Evolutionary conservation across 441 rosid genomes (phyloP), one percentile per base, ranked within the genome.

Genomic region (Codiaeum variegatum): DNA sequence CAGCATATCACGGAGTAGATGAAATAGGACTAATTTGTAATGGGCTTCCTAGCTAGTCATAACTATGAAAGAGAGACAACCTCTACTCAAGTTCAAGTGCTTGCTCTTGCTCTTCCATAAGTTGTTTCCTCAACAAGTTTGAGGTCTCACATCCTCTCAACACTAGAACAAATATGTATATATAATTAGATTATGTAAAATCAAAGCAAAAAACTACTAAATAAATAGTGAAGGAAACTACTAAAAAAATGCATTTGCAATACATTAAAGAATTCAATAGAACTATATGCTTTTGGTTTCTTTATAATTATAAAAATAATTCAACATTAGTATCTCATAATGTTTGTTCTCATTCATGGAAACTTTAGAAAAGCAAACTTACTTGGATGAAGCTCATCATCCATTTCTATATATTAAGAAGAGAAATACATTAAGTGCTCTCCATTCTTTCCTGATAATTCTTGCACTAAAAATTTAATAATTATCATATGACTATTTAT

Each of bases 301-400:
- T 24, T 54, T 68, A 10, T 8, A 21, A 26, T 24, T 54, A 21
- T 67, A 24, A 34, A 34, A 55, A 52, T 31, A 16, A 29, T 28
- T 64, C 59, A 40, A 42, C 5, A 21, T 11, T 21, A 29, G 52
- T 31, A 5, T n/a, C n/a, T 7, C 24, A 54, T 15, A 59, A 59
- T 15, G 15, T 56, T 56, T n/a, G 7, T 4, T 46, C 52, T 49
- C 9, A 32, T 13, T 9, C 18, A 49, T 5, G 62, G 16, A n/a
- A 61, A 60, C 26, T 62, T 28, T 9, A 6, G 18, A 60, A 60
- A 55, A 18, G 46, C 42, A 62, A 49, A 73, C 86, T 83, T 46
- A 90, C 94, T 72, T 54, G 88, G 75, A 69, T 82, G 85, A 75
- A 83, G 73, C 76, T 88, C 90, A n/a, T 81, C 73, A 63, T 85